A percentile compares a stretch with the other conserved stretches of the same genome.
phyloP scores from a whole-genome alignment of 176 grass and related monocot genomes.

The Oryza meyeriana region DNA sequence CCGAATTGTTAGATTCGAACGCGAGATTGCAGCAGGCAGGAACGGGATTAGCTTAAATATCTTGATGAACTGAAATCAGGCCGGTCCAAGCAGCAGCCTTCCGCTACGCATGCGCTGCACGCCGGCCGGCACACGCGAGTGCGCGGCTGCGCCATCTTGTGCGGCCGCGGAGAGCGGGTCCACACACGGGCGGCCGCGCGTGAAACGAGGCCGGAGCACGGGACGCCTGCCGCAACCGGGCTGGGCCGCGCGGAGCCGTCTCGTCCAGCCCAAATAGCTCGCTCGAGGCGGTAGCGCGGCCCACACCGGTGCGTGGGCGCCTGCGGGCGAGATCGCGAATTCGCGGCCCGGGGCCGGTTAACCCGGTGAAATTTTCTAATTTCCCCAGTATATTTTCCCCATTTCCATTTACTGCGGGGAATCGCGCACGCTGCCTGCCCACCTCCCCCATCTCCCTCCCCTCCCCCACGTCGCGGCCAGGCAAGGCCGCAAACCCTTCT shows the following conservation, averaged over 20 bases:
- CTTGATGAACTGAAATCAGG: not conserved
- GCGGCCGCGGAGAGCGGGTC: not conserved
- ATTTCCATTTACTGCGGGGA: slow-evolving; percentile 17
- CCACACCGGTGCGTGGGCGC: not conserved
- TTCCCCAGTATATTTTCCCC: not conserved
- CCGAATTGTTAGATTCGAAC: no score
- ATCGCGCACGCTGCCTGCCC: slow-evolving; percentile 41
- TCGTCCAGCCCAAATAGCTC: not conserved
- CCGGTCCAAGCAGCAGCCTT: not conserved
- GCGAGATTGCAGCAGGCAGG: not conserved
- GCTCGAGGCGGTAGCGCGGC: not conserved
- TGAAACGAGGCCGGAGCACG: not conserved
- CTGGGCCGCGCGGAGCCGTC: not conserved
- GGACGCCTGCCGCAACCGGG: not conserved
- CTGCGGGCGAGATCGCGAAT: no score
- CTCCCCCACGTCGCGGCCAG: not conserved
- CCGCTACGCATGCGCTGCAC: not conserved
- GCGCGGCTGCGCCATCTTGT: not conserved
- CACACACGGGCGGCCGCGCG: not conserved
- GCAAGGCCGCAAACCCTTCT: slow-evolving; percentile 35
- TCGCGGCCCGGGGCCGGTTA: slow-evolving; percentile 4
- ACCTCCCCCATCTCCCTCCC: slow-evolving; percentile 16
- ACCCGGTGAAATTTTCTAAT: slow-evolving; percentile 4
- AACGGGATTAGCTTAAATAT: not conserved
- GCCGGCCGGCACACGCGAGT: not conserved